phyloP scores from a whole-genome alignment of 305 asterid genomes.

The Withania somnifera region DNA sequence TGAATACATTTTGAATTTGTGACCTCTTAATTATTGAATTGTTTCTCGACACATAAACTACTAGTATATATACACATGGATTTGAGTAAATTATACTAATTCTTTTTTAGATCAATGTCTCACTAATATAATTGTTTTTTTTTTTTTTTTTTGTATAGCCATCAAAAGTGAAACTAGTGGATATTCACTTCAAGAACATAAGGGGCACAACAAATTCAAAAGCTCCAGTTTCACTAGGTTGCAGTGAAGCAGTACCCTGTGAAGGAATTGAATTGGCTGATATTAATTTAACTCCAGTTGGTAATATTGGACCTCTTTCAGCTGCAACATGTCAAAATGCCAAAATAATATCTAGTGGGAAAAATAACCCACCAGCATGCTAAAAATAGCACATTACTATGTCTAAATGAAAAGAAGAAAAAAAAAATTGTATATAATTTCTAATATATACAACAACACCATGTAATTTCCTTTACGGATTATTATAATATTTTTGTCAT shows the following conservation, averaged over 20 bases:
- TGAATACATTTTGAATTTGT: too few species aligned
- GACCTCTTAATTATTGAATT: background rate
- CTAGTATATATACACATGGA: background rate
- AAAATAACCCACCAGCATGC: background rate
- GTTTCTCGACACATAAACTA: background rate
- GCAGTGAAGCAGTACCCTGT: constrained; percentile 52
- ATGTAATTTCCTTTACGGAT: too few species aligned
- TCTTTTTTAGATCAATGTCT: background rate
- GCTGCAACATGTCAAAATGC: constrained; percentile 7
- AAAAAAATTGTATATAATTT: background rate
- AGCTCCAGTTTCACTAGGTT: constrained; percentile 22
- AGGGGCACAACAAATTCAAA: constrained; percentile 38
- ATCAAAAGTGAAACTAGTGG: constrained; percentile 45
- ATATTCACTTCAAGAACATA: constrained; percentile 44
- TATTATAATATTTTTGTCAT: background rate
- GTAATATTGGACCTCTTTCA: background rate
- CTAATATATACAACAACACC: background rate
- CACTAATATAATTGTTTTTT: background rate
- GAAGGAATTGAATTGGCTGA: constrained; percentile 29
- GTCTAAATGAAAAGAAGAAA: background rate
- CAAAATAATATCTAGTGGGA: background rate
- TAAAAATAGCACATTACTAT: background rate
- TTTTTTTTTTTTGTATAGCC: constrained; percentile 19
- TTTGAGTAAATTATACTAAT: background rate
- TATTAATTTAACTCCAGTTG: constrained; percentile 11